Conservation (phyloP, 1,284 basidiomycete genomes). For the Uromyces viciae-fabae region DNA sequence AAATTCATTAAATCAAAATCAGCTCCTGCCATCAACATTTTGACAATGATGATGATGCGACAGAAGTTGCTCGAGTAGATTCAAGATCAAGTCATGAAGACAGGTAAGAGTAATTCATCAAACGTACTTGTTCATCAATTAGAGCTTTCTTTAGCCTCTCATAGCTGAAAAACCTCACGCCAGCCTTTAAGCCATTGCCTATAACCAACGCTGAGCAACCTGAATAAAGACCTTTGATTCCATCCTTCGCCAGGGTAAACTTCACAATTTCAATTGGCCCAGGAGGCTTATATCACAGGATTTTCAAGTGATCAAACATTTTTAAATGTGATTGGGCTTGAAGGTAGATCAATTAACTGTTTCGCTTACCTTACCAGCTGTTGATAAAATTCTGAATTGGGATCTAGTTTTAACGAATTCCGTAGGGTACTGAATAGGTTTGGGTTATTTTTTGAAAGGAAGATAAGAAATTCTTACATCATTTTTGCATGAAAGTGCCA, state of each 20-base stretch:
- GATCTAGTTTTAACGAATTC: conserved; percentile 76
- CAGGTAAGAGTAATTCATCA: neutral
- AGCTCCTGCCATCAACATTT: too few species aligned
- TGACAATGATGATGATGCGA: too few species aligned
- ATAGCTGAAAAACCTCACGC: conserved; percentile 90
- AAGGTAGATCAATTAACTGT: conserved; percentile 60
- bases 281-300: conserved; percentile 65
- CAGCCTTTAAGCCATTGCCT: conserved; percentile 87
- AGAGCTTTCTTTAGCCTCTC: conserved; percentile 84
- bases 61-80: too few species aligned
- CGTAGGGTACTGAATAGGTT: conserved; percentile 75
- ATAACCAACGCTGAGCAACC: conserved; percentile 79
- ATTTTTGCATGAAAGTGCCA: neutral
- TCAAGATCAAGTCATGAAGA: neutral
- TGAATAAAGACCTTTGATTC: conserved; percentile 73
- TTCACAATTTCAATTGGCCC: conserved; percentile 67
- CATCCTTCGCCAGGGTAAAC: conserved; percentile 68
- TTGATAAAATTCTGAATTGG: conserved; percentile 57
- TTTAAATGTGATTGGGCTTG: conserved; percentile 19
- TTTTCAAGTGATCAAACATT: neutral
- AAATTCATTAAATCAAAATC: conserved; percentile 29
- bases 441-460: neutral
- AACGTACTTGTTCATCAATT: conserved; percentile 70
- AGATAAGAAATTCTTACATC: neutral
- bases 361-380: conserved; percentile 35